Conservation (phyloP, 208 protist species). For the Leishmania major region DNA sequence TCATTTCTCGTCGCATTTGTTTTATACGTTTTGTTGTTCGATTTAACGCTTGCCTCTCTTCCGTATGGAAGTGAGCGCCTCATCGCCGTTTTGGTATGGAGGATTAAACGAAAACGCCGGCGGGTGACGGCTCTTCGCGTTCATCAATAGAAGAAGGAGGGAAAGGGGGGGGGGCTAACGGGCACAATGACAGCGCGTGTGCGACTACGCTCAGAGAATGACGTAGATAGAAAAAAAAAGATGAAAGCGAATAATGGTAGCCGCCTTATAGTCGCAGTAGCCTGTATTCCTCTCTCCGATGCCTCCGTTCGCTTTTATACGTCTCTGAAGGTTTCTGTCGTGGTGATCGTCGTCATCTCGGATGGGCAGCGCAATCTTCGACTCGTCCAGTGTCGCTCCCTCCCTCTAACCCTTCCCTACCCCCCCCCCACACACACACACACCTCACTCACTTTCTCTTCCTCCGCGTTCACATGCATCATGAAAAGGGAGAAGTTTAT, state of each 20-base stretch:
- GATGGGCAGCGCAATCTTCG: not conserved
- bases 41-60: not conserved
- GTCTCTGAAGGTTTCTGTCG: not conserved
- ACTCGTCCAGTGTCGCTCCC: not conserved
- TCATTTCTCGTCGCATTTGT: not conserved
- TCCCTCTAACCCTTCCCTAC: not conserved
- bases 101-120: too few species aligned
- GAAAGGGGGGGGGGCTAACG: too few species aligned
- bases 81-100: not conserved
- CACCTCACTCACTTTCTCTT: not conserved
- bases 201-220: not conserved
- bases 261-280: not conserved
- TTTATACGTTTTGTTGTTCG: not conserved
- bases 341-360: not conserved
- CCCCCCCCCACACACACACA: too few species aligned
- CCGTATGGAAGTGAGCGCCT: not conserved
- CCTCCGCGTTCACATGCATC: not conserved
- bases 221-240: not conserved
- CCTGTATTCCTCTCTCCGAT: not conserved
- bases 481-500: not conserved
- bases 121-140: too few species aligned
- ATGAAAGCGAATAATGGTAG: not conserved
- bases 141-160: too few species aligned
- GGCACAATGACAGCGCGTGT: not conserved
- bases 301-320: not conserved